Base-by-base conservation (phyloP, 768 basidiomycete genomes). In the Xerocomellus amylosporus region DNA sequence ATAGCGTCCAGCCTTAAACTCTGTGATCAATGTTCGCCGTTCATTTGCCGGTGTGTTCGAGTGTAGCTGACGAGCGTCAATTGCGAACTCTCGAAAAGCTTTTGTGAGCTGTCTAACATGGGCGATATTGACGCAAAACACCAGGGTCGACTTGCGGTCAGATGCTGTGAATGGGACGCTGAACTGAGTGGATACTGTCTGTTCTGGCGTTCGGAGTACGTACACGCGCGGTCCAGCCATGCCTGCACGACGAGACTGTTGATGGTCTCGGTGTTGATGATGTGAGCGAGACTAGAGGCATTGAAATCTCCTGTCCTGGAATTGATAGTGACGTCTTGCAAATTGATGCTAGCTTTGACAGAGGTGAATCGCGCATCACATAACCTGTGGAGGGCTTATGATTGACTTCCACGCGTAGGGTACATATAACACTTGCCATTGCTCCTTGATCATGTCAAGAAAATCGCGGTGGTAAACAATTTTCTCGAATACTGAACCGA, bases 391-490 rank as follows among this genome's bases (percentile, higher is more conserved):
- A 24, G 19, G 17, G n/a, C 6, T 57, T 33, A 57, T 43, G 53
- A 52, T 26, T 45, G 24, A 28, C 9, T 42, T n/a, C 7, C 4
- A 40, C 13, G n/a, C 10, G 17, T 14, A 37, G 38, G n/a, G 31
- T 10, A 37, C 14, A 41, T 38, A 56, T 8, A 12, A 33, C n/a
- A 30, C 59, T 64, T 60, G 87, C 94, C 95, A 98, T 68, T 90
- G 81, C 49, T 93, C 93, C 59, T 87, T 85, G 57, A 98, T 89
- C 94, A 98, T 95, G 48, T 91, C 85, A 13, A 92, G 70, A 61
- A 97, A 93, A 60, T 93, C 90, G 17, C 84, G 82, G 67, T 98
- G 95, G 67, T 92, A 98, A 0, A 97, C 95, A 49, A 98, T 94
- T 46, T 79, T 78, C 64, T 97, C 84, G 63, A 96, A 98, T 2